Conservation (phyloP, 805 yeast genomes). For the Alloascoidea africana region DNA sequence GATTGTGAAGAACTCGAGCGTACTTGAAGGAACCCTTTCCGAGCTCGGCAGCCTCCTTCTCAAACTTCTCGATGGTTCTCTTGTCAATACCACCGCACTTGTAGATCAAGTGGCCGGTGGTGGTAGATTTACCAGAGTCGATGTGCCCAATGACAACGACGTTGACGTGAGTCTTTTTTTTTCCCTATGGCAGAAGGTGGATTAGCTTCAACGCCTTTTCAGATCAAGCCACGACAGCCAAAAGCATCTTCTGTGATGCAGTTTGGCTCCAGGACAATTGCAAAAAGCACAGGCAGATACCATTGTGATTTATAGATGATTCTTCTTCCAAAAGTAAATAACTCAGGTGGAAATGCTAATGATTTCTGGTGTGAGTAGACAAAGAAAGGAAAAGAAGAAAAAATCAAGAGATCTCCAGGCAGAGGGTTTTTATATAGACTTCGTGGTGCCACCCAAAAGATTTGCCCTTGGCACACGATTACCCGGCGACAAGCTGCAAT, state of each 20-base stretch:
- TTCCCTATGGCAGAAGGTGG: constrained; percentile 41
- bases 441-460: too few species aligned
- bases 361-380: constrained; percentile 27
- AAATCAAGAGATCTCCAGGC: constrained; percentile 6
- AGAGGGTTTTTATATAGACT: too few species aligned
- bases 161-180: constrained; percentile 96
- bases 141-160: constrained; percentile 99
- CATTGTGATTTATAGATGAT: background rate
- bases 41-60: constrained; percentile 94
- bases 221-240: too few species aligned
- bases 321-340: constrained; percentile 4
- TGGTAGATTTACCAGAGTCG: constrained; percentile 98
- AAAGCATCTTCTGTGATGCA: too few species aligned
- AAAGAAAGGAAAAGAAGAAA: constrained; percentile 16
- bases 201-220: too few species aligned
- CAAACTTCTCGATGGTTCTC: constrained; percentile 97
- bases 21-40: constrained; percentile 96
- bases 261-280: background rate
- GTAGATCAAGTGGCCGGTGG: constrained; percentile 98
- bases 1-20: constrained; percentile 95
- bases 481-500: too few species aligned
- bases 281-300: background rate
- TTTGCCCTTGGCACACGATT: too few species aligned
- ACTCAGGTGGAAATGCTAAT: constrained; percentile 23
- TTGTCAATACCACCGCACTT: constrained; percentile 98